Conservation (phyloP, 2,329 filamentous ascomycete genomes). For the Rhexocercosporidium sp. region DNA sequence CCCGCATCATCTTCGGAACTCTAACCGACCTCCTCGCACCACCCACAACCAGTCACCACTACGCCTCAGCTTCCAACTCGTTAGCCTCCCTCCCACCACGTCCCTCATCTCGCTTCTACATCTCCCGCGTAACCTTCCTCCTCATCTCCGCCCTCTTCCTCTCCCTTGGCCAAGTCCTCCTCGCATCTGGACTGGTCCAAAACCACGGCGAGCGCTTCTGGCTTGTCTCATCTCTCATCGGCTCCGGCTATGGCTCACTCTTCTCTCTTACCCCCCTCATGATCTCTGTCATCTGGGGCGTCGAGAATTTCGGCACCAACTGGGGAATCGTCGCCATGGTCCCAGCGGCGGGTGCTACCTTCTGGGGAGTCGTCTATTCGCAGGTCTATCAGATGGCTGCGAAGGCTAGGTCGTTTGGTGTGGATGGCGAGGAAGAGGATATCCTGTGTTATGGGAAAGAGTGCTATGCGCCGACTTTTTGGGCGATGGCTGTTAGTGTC, state of each 20-base stretch:
- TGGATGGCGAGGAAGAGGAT: slow-evolving; percentile 48
- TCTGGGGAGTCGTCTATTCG: slow-evolving; percentile 92
- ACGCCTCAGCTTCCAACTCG: slow-evolving; percentile 37
- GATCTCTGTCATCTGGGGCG: slow-evolving; percentile 96
- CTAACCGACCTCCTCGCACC: slow-evolving; percentile 86
- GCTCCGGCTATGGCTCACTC: slow-evolving; percentile 89
- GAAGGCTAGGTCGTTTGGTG: slow-evolving; percentile 46
- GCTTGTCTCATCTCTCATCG: slow-evolving; percentile 82
- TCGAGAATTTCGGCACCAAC: slow-evolving; percentile 98
- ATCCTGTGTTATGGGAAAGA: slow-evolving; percentile 78
- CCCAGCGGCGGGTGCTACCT: slow-evolving; percentile 82
- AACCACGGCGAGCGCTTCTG: slow-evolving; percentile 81
- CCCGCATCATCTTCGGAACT: slow-evolving; percentile 86
- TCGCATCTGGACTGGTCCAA: slow-evolving; percentile 78
- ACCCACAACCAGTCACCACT: slow-evolving; percentile 49
- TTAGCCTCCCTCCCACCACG: slow-evolving; percentile 46
- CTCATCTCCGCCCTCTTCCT: slow-evolving; percentile 76
- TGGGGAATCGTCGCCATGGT: slow-evolving; percentile 95
- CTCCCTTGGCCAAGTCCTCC: slow-evolving; percentile 75
- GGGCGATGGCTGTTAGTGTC: slow-evolving; percentile 82
- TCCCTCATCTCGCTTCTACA: slow-evolving; percentile 49
- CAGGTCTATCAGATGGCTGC: slow-evolving; percentile 76
- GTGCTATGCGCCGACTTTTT: slow-evolving; percentile 84
- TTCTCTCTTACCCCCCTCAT: slow-evolving; percentile 92
- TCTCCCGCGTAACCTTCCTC: slow-evolving; percentile 83